Percentiles rank a stretch among this genome's conserved stretches.
Conservation (phyloP, 176 grass and related monocot species). For the Pharus latifolius region DNA sequence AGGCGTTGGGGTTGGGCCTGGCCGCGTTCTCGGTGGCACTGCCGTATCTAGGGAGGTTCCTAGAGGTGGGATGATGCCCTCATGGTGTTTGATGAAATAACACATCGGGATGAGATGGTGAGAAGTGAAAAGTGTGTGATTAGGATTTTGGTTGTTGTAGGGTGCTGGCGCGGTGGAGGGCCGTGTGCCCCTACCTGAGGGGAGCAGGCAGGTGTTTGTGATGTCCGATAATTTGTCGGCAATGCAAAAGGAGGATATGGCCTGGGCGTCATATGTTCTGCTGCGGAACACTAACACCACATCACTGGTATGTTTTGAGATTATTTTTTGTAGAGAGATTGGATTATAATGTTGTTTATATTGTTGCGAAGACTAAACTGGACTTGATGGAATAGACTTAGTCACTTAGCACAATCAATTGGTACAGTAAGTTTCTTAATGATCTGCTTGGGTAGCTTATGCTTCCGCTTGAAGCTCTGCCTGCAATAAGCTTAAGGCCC, state of each 20-base stretch:
- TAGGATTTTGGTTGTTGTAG: constrained; percentile 28
- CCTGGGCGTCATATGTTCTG: constrained; percentile 77
- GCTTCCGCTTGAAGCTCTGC: not conserved
- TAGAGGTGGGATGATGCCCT: constrained; percentile 42
- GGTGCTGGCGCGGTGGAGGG: constrained; percentile 54
- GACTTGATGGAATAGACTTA: not conserved
- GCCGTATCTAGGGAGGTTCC: constrained; percentile 78
- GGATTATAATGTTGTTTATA: too few species aligned
- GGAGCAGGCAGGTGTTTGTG: constrained; percentile 61
- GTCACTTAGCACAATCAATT: too few species aligned
- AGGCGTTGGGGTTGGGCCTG: constrained; percentile 60
- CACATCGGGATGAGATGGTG: not conserved
- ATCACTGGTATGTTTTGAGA: constrained; percentile 52
- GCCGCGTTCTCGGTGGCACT: constrained; percentile 72
- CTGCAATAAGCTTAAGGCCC: not conserved
- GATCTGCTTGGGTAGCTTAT: not conserved
- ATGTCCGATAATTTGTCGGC: constrained; percentile 51
- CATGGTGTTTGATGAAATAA: not conserved
- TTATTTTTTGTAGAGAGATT: not conserved
- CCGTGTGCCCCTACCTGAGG: constrained; percentile 53
- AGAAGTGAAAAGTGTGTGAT: not conserved
- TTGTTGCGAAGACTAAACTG: too few species aligned
- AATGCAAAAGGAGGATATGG: constrained; percentile 58
- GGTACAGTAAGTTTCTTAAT: not conserved
- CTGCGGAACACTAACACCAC: constrained; percentile 80